Conservation (phyloP, 2,329 filamentous ascomycete species). For the Sporothrix pseudoabietina region DNA sequence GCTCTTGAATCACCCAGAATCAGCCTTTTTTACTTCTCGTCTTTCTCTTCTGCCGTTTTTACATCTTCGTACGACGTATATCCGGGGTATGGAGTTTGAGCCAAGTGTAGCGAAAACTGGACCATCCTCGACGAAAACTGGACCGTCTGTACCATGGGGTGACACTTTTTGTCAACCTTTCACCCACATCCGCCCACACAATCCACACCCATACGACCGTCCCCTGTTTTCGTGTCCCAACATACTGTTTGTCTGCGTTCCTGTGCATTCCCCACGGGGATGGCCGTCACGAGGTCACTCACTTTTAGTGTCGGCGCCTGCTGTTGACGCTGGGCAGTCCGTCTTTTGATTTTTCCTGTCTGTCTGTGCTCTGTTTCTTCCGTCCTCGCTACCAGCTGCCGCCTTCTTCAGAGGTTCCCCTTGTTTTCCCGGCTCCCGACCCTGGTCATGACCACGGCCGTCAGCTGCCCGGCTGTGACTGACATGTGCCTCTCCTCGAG, state of each 20-base stretch:
- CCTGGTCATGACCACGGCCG: neutral
- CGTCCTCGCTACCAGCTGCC: neutral
- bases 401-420: neutral
- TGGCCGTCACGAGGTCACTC: neutral
- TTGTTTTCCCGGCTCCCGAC: neutral
- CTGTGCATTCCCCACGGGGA: slow-evolving; percentile 2
- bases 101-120: neutral
- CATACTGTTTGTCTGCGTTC: neutral
- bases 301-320: neutral
- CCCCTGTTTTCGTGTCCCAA: neutral
- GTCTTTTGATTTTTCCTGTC: neutral
- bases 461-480: neutral
- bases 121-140: neutral
- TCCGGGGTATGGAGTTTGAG: slow-evolving; percentile 1
- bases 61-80: neutral
- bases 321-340: neutral
- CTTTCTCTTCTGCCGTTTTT: neutral
- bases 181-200: neutral
- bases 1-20: neutral
- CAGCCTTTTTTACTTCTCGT: neutral
- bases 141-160: slow-evolving; percentile 3
- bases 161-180: neutral
- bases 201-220: neutral
- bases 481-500: neutral
- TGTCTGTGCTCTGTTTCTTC: neutral